Conservation (phyloP, 805 yeast genomes). For the Monosporozyma servazzii region DNA sequence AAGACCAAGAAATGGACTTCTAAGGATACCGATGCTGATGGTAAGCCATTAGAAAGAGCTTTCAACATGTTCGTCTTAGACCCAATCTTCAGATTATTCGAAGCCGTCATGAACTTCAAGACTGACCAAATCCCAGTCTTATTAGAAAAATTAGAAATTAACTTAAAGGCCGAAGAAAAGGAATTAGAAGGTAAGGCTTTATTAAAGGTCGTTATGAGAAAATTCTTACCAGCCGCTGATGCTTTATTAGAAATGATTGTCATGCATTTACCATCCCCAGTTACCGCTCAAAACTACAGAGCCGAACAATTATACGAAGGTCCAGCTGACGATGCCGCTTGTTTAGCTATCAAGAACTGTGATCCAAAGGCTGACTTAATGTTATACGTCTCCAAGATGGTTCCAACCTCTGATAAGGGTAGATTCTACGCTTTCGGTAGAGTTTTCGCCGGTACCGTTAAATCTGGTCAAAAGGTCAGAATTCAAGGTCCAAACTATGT, state of each 20-base stretch:
- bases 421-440: slow-evolving; percentile 99
- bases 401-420: slow-evolving; percentile 99
- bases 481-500: slow-evolving; percentile 99
- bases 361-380: slow-evolving; percentile 96
- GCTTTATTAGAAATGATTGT: slow-evolving; percentile 98
- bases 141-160: slow-evolving; percentile 87
- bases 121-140: slow-evolving; percentile 90
- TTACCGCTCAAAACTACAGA: slow-evolving; percentile 98
- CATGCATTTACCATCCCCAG: slow-evolving; percentile 98
- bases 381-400: slow-evolving; percentile 99
- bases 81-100: slow-evolving; percentile 96
- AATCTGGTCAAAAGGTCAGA: slow-evolving; percentile 98
- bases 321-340: slow-evolving; percentile 87
- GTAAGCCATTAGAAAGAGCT: slow-evolving; percentile 95
- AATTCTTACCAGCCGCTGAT: slow-evolving; percentile 99
- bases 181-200: slow-evolving; percentile 98
- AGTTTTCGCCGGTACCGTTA: slow-evolving; percentile 99
- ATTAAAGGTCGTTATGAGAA: slow-evolving; percentile 97
- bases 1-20: slow-evolving; percentile 99
- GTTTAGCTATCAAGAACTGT: slow-evolving; percentile 93
- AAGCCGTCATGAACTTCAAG: slow-evolving; percentile 98
- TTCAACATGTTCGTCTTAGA: slow-evolving; percentile 98
- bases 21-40: slow-evolving; percentile 92
- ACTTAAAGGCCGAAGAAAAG: slow-evolving; percentile 92
- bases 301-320: slow-evolving; percentile 99